Base-by-base conservation (phyloP, 768 basidiomycete genomes). In the Dioszegia hungarica region DNA sequence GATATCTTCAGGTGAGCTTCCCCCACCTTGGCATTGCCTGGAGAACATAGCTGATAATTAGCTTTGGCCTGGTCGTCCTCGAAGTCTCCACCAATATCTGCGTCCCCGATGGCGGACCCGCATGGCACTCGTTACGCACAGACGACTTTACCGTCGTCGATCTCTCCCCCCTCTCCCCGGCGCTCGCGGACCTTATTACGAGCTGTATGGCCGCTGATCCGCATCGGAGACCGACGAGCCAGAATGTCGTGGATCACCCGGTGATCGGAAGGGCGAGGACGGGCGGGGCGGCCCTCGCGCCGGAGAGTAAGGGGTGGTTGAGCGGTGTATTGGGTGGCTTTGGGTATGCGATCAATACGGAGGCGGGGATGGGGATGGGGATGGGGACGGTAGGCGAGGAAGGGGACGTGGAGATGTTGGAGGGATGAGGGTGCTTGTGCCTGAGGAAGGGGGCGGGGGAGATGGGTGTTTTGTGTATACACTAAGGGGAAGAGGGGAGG, bases 21-120 rank as follows among this genome's bases (percentile, higher is more conserved):
- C 43, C 25, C 25, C 11, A 24, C 22, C 25, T 20, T 9, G 25
- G 31, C 28, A 15, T 47, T 33, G 14, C 28, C 17, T 8, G 3
- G 1, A 11, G 53, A 33, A 24, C 31, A 22, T 28, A 29, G 25
- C 41, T 77, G 79, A 79, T 41, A 67, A 52, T 3, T 73, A 93
- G 93, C 78, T 83, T 99, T 73, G 95, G 95, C 54, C 89, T 98
- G 83, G 88, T 89, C 61, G 85, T 97, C 78, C 83, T 99, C 51
- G 95, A 99, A 81, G 86, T 90, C 53, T 88, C 93, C 50, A 84
- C 90, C 61, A 99, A 99, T 73, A 91, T 98, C 68, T 84, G 95
- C 49, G 90, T 99, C 43, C 95, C 95, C 77, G 91, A 92, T 79
- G 92, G 74, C 88, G 90, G 91, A 24, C 85, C 88, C 48, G 83